phyloP scores from a whole-genome alignment of 306 rosid species.

The Vachellia pachyceras region DNA sequence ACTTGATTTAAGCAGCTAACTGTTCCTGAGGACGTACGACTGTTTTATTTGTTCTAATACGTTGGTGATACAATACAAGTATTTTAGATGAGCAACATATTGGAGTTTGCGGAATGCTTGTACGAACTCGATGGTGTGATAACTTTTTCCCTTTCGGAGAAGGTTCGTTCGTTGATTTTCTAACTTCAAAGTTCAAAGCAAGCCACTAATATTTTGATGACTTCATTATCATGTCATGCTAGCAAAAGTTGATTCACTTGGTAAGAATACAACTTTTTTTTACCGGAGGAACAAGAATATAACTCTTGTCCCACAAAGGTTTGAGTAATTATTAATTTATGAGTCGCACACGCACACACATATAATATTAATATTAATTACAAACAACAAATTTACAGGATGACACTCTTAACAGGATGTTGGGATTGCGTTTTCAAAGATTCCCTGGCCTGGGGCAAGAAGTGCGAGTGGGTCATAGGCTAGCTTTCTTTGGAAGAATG shows the following conservation, averaged over 20 bases:
- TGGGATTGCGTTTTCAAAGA: slow-evolving; percentile 74
- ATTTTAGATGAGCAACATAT: not conserved
- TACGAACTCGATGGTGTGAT: not conserved
- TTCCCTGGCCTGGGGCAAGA: slow-evolving; percentile 91
- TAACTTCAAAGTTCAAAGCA: not conserved
- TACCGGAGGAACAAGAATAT: not conserved
- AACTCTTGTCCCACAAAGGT: not conserved
- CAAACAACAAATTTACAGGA: slow-evolving; percentile 39
- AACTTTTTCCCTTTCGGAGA: not conserved
- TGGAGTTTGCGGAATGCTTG: not conserved
- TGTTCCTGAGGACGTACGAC: too few relatives aligned
- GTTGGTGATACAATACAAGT: not conserved
- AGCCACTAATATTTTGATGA: not conserved
- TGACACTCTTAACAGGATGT: slow-evolving; percentile 39
- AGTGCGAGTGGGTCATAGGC: slow-evolving; percentile 87
- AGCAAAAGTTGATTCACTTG: not conserved
- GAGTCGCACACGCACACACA: not conserved
- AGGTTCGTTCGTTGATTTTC: not conserved
- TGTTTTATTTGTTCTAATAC: not conserved
- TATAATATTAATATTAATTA: slow-evolving; percentile 42
- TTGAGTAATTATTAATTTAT: not conserved
- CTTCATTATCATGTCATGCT: not conserved
- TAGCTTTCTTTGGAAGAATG: slow-evolving; percentile 63
- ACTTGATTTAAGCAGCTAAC: too few relatives aligned
- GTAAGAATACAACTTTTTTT: not conserved